Base-by-base conservation (phyloP, 1,139 yeast species). In the Hemisphaericaspora xylofermentans region DNA sequence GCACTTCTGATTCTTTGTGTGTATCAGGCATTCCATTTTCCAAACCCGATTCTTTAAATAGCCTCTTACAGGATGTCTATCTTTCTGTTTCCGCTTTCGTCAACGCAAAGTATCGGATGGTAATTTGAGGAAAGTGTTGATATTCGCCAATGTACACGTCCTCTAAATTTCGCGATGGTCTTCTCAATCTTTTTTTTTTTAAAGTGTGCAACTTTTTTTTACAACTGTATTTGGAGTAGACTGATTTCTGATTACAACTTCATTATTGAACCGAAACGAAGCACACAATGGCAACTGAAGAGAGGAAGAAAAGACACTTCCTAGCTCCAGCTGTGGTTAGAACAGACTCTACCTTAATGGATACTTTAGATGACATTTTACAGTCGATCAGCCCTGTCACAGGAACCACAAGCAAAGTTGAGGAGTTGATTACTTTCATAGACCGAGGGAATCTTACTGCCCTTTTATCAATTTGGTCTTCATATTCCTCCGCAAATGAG, bases 401-500 rank as follows among this genome's bases (percentile, higher is more conserved):
- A 10, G 18, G 7, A 12, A 21, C 33, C 12, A 35, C 40, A 31
- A 24, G 39, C 7, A 47, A 46, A 16, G 38, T 40, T 18, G 37
- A 47, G 27, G 28, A 40, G 13, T 48, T 53, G 34, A 38, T 40
- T 6, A 39, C 43, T 15, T 55, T 56, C 31, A 44, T 56, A 12
- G 45, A 45, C 17, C 30, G 37, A 14, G 56, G 52, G 2, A 38
- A 40, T 13, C 35, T 65, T 22, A 36, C 44, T 18, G 58, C 58
- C 36, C 45, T 62, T 7, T 46, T 69, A 14, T 47, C 54, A 15
- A 56, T 56, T 21, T 84, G 91, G 87, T 73, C 86, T 2, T 80
- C 78, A 50, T 79, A 68, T 53, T 76, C 87, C 4, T 79, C 83
- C 36, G 69, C 75, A n/a, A 82, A 81, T 52, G 82, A 82, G 47